phyloP scores from a whole-genome alignment of 1,284 basidiomycete genomes.

The Tilletia horrida region DNA sequence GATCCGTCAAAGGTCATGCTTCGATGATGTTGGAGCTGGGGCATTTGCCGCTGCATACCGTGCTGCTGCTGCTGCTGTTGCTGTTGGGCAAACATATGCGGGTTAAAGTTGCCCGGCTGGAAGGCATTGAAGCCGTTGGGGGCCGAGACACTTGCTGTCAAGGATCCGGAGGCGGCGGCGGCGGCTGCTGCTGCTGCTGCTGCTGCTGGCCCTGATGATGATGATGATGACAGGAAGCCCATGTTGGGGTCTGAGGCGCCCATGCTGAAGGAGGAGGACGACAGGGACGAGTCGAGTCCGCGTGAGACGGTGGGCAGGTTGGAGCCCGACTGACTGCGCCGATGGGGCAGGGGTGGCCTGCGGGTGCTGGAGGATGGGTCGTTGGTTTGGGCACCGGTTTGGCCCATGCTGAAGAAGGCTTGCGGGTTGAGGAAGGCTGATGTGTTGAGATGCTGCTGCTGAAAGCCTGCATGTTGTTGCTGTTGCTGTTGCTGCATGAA shows the following conservation, averaged over 20 bases:
- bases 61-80: conserved; percentile 29
- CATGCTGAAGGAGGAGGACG: not conserved
- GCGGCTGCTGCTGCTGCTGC: too few species aligned
- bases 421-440: not conserved
- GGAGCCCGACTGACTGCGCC: conserved; percentile 1
- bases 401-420: not conserved
- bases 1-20: conserved; percentile 1
- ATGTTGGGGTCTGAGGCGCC: not conserved
- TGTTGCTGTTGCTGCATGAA: conserved; percentile 7
- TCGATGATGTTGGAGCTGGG: conserved; percentile 1
- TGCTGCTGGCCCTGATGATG: too few species aligned
- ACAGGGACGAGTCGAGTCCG: not conserved
- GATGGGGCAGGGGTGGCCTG: not conserved
- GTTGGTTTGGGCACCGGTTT: not conserved
- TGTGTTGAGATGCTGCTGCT: not conserved
- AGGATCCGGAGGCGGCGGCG: not conserved
- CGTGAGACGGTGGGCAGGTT: not conserved
- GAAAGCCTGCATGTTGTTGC: conserved; percentile 7
- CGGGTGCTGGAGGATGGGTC: not conserved
- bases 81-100: conserved; percentile 23
- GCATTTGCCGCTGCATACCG: conserved; percentile 22
- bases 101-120: conserved; percentile 6
- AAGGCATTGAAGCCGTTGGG: conserved; percentile 9
- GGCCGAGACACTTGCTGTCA: conserved; percentile 9
- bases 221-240: too few species aligned